Conservation (phyloP, 108 stramenopile species). For the Cyclotella atomus region DNA sequence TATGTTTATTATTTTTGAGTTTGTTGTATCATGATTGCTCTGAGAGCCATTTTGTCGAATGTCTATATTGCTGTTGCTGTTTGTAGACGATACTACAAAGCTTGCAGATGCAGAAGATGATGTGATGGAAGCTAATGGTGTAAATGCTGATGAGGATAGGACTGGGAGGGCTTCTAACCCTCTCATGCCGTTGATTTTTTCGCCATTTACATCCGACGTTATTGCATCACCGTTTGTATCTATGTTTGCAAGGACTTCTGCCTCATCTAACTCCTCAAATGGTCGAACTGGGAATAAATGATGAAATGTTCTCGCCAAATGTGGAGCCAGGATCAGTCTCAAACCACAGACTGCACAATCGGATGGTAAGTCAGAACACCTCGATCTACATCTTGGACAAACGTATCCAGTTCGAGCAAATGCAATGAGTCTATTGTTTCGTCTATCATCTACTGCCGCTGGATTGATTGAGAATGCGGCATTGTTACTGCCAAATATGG, state of each 20-base stretch:
- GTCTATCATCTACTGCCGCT: slow-evolving; percentile 41
- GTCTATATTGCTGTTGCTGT: slow-evolving; percentile 4
- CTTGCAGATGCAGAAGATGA: slow-evolving; percentile 22
- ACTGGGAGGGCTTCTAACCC: slow-evolving; percentile 35
- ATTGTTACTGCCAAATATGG: slow-evolving; percentile 44
- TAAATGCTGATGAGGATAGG: slow-evolving; percentile 39
- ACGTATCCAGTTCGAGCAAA: slow-evolving; percentile 77
- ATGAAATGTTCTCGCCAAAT: slow-evolving; percentile 90
- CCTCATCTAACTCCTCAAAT: slow-evolving; percentile 70
- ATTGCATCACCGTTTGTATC: neutral
- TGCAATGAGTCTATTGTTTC: slow-evolving; percentile 48
- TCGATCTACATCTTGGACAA: slow-evolving; percentile 85
- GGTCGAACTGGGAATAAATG: slow-evolving; percentile 92
- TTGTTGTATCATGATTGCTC: neutral
- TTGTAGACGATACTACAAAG: slow-evolving; percentile 42
- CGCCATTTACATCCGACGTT: slow-evolving; percentile 32
- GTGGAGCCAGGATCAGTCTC: slow-evolving; percentile 85
- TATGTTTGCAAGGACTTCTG: slow-evolving; percentile 22
- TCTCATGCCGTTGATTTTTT: slow-evolving; percentile 32
- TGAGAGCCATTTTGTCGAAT: neutral
- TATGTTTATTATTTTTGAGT: slow-evolving; percentile 45
- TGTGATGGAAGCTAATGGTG: slow-evolving; percentile 25
- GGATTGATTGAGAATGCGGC: slow-evolving; percentile 43
- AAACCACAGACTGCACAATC: slow-evolving; percentile 92
- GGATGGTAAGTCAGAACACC: slow-evolving; percentile 71